Evolutionary conservation across 306 rosid genomes (phyloP).

Genomic region (Quercus mongolica): DNA sequence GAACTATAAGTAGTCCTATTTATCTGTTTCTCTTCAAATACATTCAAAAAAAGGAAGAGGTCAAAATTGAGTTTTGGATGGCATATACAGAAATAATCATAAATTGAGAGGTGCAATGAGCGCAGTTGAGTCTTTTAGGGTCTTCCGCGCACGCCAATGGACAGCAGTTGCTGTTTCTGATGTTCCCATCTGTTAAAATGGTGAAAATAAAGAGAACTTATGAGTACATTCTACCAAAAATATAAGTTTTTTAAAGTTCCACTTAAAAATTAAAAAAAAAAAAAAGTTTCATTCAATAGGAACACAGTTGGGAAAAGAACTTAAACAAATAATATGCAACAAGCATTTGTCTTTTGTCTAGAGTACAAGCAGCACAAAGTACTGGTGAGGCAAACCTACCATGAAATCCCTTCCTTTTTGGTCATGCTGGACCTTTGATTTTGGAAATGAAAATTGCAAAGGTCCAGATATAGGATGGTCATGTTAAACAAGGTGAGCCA

Average conservation of each 20-base stretch:
- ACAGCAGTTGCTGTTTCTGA: conserved; percentile 65
- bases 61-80: conserved; percentile 44
- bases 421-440: neutral
- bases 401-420: neutral
- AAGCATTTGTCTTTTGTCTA: neutral
- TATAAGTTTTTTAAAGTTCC: neutral
- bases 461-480: neutral
- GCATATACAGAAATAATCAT: conserved; percentile 21
- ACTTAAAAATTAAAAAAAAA: neutral
- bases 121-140: conserved; percentile 56
- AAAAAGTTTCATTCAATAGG: neutral
- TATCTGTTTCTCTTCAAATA: neutral
- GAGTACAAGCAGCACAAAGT: neutral
- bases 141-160: conserved; percentile 69
- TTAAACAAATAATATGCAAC: neutral
- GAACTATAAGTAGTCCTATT: neutral
- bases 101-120: conserved; percentile 35
- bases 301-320: neutral
- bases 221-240: neutral
- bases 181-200: conserved; percentile 73
- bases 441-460: neutral
- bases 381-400: neutral
- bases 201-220: neutral
- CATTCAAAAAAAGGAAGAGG: neutral
- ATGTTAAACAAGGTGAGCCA: neutral